Evolutionary conservation across 768 basidiomycete species (phyloP).

Genomic region (Lentinula sp.): DNA sequence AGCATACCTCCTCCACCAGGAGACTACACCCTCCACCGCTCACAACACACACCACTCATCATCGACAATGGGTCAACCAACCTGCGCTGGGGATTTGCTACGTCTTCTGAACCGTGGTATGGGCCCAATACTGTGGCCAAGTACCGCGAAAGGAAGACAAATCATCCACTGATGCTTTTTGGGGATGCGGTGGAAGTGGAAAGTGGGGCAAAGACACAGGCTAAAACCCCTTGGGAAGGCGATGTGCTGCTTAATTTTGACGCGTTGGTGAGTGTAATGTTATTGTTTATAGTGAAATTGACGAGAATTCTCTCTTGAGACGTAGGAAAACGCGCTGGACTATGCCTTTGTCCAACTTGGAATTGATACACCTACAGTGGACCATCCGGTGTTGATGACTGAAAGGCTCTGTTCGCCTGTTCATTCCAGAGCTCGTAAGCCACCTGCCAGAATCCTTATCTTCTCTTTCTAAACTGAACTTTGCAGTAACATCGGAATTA

Average conservation of each 20-base stretch:
- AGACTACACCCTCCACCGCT: conserved; percentile 48
- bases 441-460: neutral
- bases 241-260: conserved; percentile 91
- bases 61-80: conserved; percentile 88
- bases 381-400: conserved; percentile 91
- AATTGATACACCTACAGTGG: conserved; percentile 66
- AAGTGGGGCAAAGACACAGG: conserved; percentile 72
- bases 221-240: conserved; percentile 87
- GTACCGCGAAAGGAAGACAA: conserved; percentile 85
- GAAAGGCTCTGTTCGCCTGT: conserved; percentile 86
- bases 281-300: neutral
- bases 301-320: conserved; percentile 13
- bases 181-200: conserved; percentile 87
- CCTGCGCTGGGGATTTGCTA: conserved; percentile 81
- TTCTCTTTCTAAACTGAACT: neutral
- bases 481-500: conserved; percentile 86
- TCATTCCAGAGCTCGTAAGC: conserved; percentile 81
- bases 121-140: conserved; percentile 73
- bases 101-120: conserved; percentile 46
- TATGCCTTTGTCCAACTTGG: conserved; percentile 86
- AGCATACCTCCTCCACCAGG: conserved; percentile 26
- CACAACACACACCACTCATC: conserved; percentile 56
- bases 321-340: conserved; percentile 91
- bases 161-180: conserved; percentile 79
- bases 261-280: conserved; percentile 57